phyloP scores from a whole-genome alignment of 305 asterid species.

The Fraxinus dipetala region DNA sequence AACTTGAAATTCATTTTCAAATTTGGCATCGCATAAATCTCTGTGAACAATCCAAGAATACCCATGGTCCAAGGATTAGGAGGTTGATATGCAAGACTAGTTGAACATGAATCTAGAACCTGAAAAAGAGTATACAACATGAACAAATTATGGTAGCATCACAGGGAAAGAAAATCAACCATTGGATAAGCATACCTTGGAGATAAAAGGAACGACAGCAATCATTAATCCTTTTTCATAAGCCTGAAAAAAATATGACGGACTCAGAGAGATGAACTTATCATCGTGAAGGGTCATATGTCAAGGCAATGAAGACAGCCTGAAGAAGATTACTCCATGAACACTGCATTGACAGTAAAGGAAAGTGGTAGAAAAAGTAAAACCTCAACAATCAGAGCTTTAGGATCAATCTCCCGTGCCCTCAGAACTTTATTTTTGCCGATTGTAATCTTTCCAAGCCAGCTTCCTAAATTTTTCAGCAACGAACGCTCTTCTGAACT shows the following conservation, averaged over 20 bases:
- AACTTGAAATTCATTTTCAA: slow-evolving; percentile 96
- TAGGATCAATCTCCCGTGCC: slow-evolving; percentile 93
- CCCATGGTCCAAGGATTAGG: slow-evolving; percentile 99
- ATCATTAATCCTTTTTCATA: slow-evolving; percentile 97
- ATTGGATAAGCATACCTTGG: slow-evolving; percentile 59
- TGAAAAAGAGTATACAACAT: slow-evolving; percentile 36
- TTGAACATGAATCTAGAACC: slow-evolving; percentile 90
- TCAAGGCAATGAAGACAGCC: slow-evolving; percentile 1
- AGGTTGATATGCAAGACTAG: slow-evolving; percentile 92
- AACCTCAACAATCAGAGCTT: slow-evolving; percentile 84
- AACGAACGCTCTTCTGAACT: slow-evolving; percentile 94
- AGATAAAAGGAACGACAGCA: slow-evolving; percentile 95
- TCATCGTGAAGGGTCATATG: slow-evolving; percentile 1
- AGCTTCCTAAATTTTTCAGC: slow-evolving; percentile 95
- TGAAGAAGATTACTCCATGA: neutral
- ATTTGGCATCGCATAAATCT: slow-evolving; percentile 95
- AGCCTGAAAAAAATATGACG: slow-evolving; percentile 55
- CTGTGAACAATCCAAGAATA: slow-evolving; percentile 87
- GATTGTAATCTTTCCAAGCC: slow-evolving; percentile 99
- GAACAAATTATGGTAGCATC: slow-evolving; percentile 6
- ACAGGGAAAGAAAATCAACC: slow-evolving; percentile 13
- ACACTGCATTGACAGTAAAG: slow-evolving; percentile 7
- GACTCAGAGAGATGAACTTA: neutral
- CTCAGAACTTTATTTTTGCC: slow-evolving; percentile 91
- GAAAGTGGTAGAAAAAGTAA: slow-evolving; percentile 14